A percentile compares a stretch with the other conserved stretches of the same genome.
Conservation (phyloP, 2,329 filamentous ascomycete genomes). For the Ceratocystis alfenasii region DNA sequence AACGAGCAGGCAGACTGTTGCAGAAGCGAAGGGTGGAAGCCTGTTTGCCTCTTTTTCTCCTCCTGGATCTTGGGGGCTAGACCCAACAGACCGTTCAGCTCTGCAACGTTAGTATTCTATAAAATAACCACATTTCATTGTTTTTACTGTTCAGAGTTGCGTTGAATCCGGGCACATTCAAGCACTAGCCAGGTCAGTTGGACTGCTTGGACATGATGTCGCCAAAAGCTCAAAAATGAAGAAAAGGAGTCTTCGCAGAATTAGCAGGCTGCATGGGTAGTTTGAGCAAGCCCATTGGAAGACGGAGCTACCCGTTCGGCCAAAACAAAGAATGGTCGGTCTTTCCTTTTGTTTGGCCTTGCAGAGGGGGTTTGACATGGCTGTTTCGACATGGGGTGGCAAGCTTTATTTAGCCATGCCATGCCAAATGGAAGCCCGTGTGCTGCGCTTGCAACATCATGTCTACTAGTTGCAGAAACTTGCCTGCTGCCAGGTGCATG, state of each 20-base stretch:
- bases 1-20: background rate
- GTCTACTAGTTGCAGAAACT: background rate
- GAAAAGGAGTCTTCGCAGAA: background rate
- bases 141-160: background rate
- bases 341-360: background rate
- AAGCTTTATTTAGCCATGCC: background rate
- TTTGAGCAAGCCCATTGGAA: constrained; percentile 4
- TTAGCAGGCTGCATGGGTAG: background rate
- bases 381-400: background rate
- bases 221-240: background rate
- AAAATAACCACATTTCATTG: background rate
- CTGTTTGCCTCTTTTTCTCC: background rate
- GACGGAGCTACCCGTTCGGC: constrained; percentile 1
- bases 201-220: constrained; percentile 2
- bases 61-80: background rate
- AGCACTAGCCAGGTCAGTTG: background rate
- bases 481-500: background rate
- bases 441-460: background rate
- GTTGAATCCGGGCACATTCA: background rate
- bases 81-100: background rate
- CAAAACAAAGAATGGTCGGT: background rate
- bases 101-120: background rate
- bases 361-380: background rate
- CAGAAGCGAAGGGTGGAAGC: background rate
- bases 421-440: background rate